Conservation (phyloP, 2,329 filamentous ascomycete genomes). For the Fusarium poae region DNA sequence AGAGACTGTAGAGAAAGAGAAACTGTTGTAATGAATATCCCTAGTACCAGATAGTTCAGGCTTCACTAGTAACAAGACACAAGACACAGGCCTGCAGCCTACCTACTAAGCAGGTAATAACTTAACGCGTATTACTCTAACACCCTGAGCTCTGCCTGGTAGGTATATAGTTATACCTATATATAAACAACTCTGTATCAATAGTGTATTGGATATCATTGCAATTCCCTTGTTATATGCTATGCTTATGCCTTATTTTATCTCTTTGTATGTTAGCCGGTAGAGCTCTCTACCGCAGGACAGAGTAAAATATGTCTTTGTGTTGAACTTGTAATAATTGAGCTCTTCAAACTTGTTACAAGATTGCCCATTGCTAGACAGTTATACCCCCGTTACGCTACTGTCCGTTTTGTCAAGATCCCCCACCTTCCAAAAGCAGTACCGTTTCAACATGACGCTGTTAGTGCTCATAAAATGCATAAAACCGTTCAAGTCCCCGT, state of each 20-base stretch:
- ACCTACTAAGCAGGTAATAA: too few species aligned
- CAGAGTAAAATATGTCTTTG: too few species aligned
- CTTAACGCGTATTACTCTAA: not conserved
- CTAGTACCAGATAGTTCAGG: not conserved
- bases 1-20: not conserved
- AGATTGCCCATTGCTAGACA: too few species aligned
- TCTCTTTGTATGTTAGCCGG: too few species aligned
- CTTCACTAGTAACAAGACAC: not conserved
- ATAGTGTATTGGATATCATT: too few species aligned
- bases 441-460: constrained; percentile 13
- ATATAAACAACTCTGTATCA: not conserved
- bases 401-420: constrained; percentile 15
- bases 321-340: too few species aligned
- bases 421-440: constrained; percentile 25
- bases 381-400: not conserved
- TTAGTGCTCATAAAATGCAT: constrained; percentile 28
- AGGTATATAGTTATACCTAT: too few species aligned
- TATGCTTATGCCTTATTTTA: too few species aligned
- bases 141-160: too few species aligned
- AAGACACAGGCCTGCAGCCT: not conserved
- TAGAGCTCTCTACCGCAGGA: too few species aligned
- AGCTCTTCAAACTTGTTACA: too few species aligned
- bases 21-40: not conserved
- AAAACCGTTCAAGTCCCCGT: not conserved
- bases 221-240: too few species aligned